These are phyloP conservation scores for Saccharomycopsis hybrid DNA, from an alignment of 1,139 yeast genomes.

Conservation along the genomic window DNA sequence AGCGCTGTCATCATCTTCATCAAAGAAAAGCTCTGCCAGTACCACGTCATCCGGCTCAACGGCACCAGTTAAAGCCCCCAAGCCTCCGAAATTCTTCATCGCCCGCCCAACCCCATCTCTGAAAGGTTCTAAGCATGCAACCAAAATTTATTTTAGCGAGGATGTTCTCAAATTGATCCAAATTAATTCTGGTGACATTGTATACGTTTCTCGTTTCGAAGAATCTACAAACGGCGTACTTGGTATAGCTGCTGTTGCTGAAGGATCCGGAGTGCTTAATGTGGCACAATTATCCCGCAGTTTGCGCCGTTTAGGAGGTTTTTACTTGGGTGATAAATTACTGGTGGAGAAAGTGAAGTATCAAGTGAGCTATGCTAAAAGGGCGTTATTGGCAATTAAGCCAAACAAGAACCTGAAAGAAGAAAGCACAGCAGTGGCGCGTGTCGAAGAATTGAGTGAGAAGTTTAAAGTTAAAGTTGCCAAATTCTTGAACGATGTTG, in stretches of 20 bases:
- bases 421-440: neutral
- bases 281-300: constrained; percentile 47
- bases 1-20: neutral
- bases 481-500: constrained; percentile 42
- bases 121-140: constrained; percentile 22
- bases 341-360: constrained; percentile 37
- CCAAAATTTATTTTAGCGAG: constrained; percentile 45
- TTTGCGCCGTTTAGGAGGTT: constrained; percentile 47
- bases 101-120: constrained; percentile 46
- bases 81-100: constrained; percentile 38
- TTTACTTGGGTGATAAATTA: constrained; percentile 70
- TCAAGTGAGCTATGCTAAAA: constrained; percentile 47
- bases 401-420: no score
- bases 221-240: constrained; percentile 40
- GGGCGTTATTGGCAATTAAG: constrained; percentile 20
- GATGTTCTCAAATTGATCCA: constrained; percentile 50
- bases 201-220: constrained; percentile 44
- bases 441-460: constrained; percentile 15
- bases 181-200: constrained; percentile 47
- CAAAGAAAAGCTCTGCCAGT: neutral
- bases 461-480: constrained; percentile 29
- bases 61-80: constrained; percentile 17
- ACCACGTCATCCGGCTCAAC: neutral
- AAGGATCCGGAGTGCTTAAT: constrained; percentile 35
- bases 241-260: constrained; percentile 34